Percentiles rank a stretch among this genome's conserved stretches.
Evolutionary conservation across 257 asterid genomes (phyloP).

Genomic region (Solanum piurae): DNA sequence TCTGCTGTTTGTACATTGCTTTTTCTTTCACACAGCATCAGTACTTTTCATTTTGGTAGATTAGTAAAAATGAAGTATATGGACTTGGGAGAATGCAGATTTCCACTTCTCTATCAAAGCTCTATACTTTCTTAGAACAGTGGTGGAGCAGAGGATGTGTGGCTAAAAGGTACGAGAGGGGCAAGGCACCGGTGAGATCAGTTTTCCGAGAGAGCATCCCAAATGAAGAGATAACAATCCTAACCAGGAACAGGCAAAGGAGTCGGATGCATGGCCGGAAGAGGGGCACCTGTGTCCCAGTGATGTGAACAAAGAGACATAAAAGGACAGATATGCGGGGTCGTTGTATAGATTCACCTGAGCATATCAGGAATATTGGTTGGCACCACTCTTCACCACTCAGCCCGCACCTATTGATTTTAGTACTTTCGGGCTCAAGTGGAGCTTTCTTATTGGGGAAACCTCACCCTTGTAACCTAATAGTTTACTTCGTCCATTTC

Average conservation of each 20-base stretch:
- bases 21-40: not conserved
- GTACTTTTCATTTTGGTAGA: not conserved
- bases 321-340: not conserved
- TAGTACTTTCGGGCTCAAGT: not conserved
- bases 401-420: not conserved
- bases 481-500: not conserved
- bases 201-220: not conserved
- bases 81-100: not conserved
- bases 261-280: not conserved
- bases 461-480: not conserved
- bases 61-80: not conserved
- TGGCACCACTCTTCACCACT: not conserved
- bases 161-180: not conserved
- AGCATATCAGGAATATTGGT: not conserved
- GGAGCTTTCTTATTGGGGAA: not conserved
- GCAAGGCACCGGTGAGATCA: not conserved
- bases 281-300: not conserved
- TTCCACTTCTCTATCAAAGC: not conserved
- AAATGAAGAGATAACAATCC: not conserved
- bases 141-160: not conserved
- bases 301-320: too few relatives aligned
- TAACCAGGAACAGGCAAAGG: not conserved
- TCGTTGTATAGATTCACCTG: not conserved
- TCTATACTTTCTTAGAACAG: not conserved
- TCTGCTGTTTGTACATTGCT: not conserved